Evolutionary conservation across 1,284 basidiomycete genomes (phyloP), one percentile per base, ranked within the genome.

Genomic region (Moniliella sp.): DNA sequence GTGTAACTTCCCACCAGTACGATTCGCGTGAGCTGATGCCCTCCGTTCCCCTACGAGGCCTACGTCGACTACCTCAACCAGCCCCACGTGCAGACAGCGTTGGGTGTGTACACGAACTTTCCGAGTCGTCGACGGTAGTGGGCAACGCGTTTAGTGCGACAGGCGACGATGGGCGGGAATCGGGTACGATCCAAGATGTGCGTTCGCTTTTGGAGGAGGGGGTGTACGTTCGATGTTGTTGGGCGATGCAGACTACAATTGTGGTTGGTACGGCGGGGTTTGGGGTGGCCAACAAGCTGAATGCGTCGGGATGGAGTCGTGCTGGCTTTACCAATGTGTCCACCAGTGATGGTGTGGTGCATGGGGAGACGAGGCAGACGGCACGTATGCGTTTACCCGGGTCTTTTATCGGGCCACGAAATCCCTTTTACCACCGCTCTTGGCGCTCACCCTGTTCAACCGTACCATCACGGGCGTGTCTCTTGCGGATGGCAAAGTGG

Each of bases 211-310:
- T 50, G n/a, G 29, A 41, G 1, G 33, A 35, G 15, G 45, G 44
- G 4, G 31, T 49, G 11, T 35, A 39, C 15, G 46, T 50, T 15
- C 40, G 3, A 32, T 50, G 32, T 39, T 39, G 18, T 41, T 43
- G 3, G 48, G 48, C 5, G 46, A 48, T 18, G 48, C 48, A 17
- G 48, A 48, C 31, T 48, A 46, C 40, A 46, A 46, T 21, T 48
- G 46, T 37, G 48, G 48, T 28, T 48, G 37, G 37, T 15, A 48
- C 2, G 48, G 48, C 5, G 37, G 33, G 12, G 30, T 44, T n/a
- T 18, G 35, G 35, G 14, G 33, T 46, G 9, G 41, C 48, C 13
- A 35, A 46, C 17, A 31, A 37, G 16, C 38, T 48, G 4, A 21
- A 31, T 5, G 40, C 39, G 32, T 14, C 31, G n/a, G 38, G 37